phyloP scores from a whole-genome alignment of 495 filamentous ascomycete genomes.

The Umbilicaria muhlenbergii region DNA sequence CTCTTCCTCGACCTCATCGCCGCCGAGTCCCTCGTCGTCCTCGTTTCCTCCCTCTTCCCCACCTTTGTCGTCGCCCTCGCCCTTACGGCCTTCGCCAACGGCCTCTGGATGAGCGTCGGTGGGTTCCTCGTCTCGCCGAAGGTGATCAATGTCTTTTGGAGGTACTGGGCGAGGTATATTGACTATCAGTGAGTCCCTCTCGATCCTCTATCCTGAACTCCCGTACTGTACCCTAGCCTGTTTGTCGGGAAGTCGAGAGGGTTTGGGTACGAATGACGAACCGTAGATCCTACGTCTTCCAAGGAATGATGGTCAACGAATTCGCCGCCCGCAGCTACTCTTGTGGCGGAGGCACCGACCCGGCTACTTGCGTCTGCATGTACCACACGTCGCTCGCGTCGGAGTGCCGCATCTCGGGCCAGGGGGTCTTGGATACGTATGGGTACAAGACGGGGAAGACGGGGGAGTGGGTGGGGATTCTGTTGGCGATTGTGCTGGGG shows the following conservation, averaged over 20 bases:
- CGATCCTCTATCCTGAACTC: background rate
- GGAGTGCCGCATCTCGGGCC: constrained; percentile 52
- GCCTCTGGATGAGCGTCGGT: constrained; percentile 71
- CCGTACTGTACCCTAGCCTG: background rate
- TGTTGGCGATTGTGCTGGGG: constrained; percentile 55
- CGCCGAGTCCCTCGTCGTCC: constrained; percentile 64
- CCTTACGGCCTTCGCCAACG: constrained; percentile 65
- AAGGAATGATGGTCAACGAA: constrained; percentile 86
- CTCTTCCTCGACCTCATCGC: constrained; percentile 72
- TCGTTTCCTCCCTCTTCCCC: constrained; percentile 55
- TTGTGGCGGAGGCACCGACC: constrained; percentile 25
- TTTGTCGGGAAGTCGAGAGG: too few relatives aligned
- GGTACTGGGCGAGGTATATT: constrained; percentile 72
- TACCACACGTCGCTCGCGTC: constrained; percentile 44
- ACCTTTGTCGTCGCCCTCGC: constrained; percentile 66
- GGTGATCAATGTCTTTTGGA: constrained; percentile 66
- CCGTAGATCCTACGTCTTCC: constrained; percentile 51
- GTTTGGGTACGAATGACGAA: background rate
- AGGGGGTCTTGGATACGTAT: constrained; percentile 48
- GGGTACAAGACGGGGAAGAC: constrained; percentile 46
- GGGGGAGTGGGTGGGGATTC: constrained; percentile 60
- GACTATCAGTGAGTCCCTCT: constrained; percentile 44
- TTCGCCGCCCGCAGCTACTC: constrained; percentile 45
- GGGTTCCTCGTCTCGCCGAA: constrained; percentile 63
- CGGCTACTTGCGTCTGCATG: constrained; percentile 46